phyloP scores from a whole-genome alignment of 2,329 filamentous ascomycete species.

The Ceratocystis destructans region DNA sequence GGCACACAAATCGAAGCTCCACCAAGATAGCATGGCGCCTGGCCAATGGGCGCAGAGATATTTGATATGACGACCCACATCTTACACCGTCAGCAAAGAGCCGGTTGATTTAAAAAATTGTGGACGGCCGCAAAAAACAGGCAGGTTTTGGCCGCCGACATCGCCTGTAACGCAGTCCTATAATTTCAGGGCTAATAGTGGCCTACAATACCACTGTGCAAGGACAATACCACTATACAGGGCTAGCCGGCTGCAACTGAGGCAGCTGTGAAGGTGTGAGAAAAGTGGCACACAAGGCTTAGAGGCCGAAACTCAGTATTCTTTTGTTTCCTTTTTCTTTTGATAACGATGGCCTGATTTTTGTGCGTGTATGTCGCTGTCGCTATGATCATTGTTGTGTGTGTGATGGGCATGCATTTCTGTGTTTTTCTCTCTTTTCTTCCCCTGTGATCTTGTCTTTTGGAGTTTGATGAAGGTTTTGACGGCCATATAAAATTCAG shows the following conservation, averaged over 20 bases:
- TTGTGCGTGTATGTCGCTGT: too few relatives aligned
- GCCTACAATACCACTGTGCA: background rate
- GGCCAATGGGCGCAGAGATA: slow-evolving; percentile 12
- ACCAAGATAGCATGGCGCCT: background rate
- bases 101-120: too few relatives aligned
- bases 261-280: background rate
- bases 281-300: background rate
- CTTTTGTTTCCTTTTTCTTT: background rate
- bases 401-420: slow-evolving; percentile 4
- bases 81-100: background rate
- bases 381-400: too few relatives aligned
- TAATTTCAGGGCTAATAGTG: background rate
- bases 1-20: background rate
- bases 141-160: slow-evolving; percentile 5
- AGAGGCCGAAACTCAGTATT: too few relatives aligned
- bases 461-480: slow-evolving; percentile 9
- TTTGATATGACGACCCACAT: slow-evolving; percentile 14
- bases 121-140: too few relatives aligned
- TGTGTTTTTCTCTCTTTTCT: slow-evolving; percentile 25
- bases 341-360: background rate
- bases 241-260: too few relatives aligned
- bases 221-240: too few relatives aligned
- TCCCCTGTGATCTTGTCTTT: slow-evolving; percentile 24
- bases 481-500: background rate
- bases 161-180: background rate